Conservation (phyloP, 1,139 yeast species). For the Hyphopichia buzzinii region DNA sequence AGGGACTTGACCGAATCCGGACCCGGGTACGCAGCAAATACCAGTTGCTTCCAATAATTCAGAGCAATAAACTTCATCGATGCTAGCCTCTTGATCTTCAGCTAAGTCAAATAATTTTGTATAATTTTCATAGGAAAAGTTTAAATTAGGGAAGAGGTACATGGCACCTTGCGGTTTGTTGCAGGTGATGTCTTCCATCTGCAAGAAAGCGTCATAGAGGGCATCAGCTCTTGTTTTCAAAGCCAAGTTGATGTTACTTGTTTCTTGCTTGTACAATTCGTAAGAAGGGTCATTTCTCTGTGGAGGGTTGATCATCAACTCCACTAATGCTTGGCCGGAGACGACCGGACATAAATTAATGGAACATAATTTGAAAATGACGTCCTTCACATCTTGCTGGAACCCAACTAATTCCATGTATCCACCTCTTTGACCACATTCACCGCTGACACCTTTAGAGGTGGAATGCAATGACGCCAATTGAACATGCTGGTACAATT, state of each 20-base stretch:
- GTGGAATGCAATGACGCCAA: slow-evolving; percentile 93
- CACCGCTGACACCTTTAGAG: slow-evolving; percentile 95
- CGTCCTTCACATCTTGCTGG: slow-evolving; percentile 61
- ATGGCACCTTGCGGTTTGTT: slow-evolving; percentile 95
- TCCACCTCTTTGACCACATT: slow-evolving; percentile 99
- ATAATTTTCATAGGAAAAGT: slow-evolving; percentile 48
- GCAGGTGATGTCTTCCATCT: slow-evolving; percentile 79
- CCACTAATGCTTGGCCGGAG: slow-evolving; percentile 89
- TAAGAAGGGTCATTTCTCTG: slow-evolving; percentile 72
- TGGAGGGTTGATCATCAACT: slow-evolving; percentile 93
- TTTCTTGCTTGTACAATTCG: slow-evolving; percentile 62
- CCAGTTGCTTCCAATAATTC: slow-evolving; percentile 86
- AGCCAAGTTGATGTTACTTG: slow-evolving; percentile 56
- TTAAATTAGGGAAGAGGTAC: slow-evolving; percentile 86
- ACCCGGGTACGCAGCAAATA: slow-evolving; percentile 95
- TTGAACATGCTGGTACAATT: slow-evolving; percentile 67
- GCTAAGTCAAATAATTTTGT: slow-evolving; percentile 63
- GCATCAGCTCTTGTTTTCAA: slow-evolving; percentile 61
- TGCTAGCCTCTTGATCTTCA: slow-evolving; percentile 47
- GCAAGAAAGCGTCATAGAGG: slow-evolving; percentile 66
- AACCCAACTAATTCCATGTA: slow-evolving; percentile 93
- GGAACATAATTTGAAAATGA: slow-evolving; percentile 80
- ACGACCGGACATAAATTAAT: slow-evolving; percentile 92
- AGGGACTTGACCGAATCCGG: slow-evolving; percentile 90
- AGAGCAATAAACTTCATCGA: slow-evolving; percentile 88